Percentiles rank a stretch among this genome's conserved stretches.
Evolutionary conservation across 108 stramenopile species (phyloP).

Genomic region (Skeletonema marinoi): DNA sequence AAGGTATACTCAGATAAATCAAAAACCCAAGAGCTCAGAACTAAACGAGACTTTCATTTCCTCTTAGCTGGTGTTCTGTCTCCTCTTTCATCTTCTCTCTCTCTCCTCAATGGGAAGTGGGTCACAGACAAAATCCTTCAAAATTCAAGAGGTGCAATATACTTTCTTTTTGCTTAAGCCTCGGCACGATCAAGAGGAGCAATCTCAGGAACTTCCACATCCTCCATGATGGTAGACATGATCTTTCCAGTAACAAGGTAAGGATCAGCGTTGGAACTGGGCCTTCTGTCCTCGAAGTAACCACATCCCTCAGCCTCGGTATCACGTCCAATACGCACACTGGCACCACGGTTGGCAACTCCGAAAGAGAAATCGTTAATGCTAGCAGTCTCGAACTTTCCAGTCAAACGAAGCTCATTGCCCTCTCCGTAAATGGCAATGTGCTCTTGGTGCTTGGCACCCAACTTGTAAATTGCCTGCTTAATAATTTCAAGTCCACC

Average conservation of each 20-base stretch:
- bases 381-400: conserved; percentile 93
- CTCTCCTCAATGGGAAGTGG: background rate
- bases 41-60: background rate
- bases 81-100: background rate
- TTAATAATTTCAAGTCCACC: conserved; percentile 94
- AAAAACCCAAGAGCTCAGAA: background rate
- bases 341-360: conserved; percentile 97
- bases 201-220: conserved; percentile 72
- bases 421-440: conserved; percentile 98
- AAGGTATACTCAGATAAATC: background rate
- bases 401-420: conserved; percentile 96
- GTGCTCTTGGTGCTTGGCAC: conserved; percentile 93
- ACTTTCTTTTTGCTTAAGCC: conserved; percentile 45
- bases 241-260: conserved; percentile 97
- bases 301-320: conserved; percentile 91
- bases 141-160: background rate
- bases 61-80: background rate
- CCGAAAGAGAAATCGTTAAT: conserved; percentile 94
- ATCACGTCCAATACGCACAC: conserved; percentile 93
- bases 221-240: conserved; percentile 92
- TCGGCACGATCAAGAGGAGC: conserved; percentile 59
- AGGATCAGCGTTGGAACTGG: conserved; percentile 97
- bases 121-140: background rate
- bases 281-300: conserved; percentile 98
- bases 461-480: conserved; percentile 96